Evolutionary conservation across 805 yeast genomes (phyloP).

Genomic region (Saturnispora mendoncae): DNA sequence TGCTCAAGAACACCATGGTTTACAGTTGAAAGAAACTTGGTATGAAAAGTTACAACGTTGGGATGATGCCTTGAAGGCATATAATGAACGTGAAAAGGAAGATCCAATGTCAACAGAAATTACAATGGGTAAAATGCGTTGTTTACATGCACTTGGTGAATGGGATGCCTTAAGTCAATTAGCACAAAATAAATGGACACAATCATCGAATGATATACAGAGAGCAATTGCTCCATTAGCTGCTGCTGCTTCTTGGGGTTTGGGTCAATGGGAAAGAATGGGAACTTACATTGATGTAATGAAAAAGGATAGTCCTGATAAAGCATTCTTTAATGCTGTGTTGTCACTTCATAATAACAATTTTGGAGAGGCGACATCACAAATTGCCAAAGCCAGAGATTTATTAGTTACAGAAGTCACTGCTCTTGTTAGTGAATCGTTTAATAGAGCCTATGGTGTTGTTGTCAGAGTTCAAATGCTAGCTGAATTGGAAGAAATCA

Average conservation of each 20-base stretch:
- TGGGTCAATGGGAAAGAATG: conserved; percentile 95
- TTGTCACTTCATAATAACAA: conserved; percentile 77
- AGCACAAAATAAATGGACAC: conserved; percentile 79
- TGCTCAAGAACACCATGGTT: conserved; percentile 83
- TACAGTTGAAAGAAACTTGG: conserved; percentile 95
- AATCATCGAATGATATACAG: conserved; percentile 60
- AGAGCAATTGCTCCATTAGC: conserved; percentile 92
- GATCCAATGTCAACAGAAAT: conserved; percentile 73
- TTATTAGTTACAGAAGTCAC: conserved; percentile 86
- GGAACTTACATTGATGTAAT: conserved; percentile 83
- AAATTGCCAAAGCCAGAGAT: conserved; percentile 80
- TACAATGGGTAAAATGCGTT: conserved; percentile 96
- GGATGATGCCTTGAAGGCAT: conserved; percentile 95
- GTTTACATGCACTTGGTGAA: conserved; percentile 96
- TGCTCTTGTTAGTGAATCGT: conserved; percentile 90
- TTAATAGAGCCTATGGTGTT: conserved; percentile 92
- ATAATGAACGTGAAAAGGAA: conserved; percentile 62
- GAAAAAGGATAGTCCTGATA: conserved; percentile 88
- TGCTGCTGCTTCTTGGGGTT: conserved; percentile 98
- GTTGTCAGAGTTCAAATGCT: conserved; percentile 96
- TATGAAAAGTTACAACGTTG: conserved; percentile 93
- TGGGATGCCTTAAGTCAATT: conserved; percentile 89
- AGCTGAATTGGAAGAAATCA: conserved; percentile 92
- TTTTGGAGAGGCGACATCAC: conserved; percentile 69
- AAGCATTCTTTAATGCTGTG: conserved; percentile 91